phyloP scores from a whole-genome alignment of 768 basidiomycete species.

The Candolleomyces aberdarensis region DNA sequence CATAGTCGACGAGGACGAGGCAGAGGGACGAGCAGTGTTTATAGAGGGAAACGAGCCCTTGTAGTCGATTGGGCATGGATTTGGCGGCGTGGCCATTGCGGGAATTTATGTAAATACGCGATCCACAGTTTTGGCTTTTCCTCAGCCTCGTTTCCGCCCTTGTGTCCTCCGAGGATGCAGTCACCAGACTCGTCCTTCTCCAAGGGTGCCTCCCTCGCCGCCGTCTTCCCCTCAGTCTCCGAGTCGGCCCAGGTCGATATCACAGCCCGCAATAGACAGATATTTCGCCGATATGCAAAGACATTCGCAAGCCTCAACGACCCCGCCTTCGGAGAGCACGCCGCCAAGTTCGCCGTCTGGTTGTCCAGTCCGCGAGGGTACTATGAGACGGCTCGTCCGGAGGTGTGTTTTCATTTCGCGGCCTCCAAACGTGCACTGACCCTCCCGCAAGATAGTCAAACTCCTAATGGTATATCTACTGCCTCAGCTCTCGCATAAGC shows the following conservation, averaged over 20 bases:
- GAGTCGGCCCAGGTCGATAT: background rate
- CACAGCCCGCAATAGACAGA: background rate
- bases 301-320: slow-evolving; percentile 2
- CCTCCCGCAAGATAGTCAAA: slow-evolving; percentile 40
- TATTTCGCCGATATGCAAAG: background rate
- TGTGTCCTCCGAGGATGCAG: background rate
- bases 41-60: background rate
- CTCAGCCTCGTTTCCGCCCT: background rate
- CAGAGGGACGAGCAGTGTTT: background rate
- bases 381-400: slow-evolving; percentile 45
- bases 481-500: background rate
- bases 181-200: background rate
- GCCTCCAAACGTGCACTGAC: slow-evolving; percentile 1
- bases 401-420: slow-evolving; percentile 24
- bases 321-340: slow-evolving; percentile 19
- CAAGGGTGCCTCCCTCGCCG: background rate
- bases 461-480: slow-evolving; percentile 39
- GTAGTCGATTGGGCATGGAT: background rate
- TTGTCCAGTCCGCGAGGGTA: slow-evolving; percentile 48
- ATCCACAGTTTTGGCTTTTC: background rate
- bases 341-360: slow-evolving; percentile 43
- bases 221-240: background rate
- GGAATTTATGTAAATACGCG: background rate
- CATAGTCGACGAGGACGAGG: background rate
- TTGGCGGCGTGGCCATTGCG: background rate